Percentiles rank a stretch among this genome's conserved stretches.
These are phyloP conservation scores for Corchorus olitorius DNA, from an alignment of 345 rosid genomes.

Conservation along the genomic window DNA sequence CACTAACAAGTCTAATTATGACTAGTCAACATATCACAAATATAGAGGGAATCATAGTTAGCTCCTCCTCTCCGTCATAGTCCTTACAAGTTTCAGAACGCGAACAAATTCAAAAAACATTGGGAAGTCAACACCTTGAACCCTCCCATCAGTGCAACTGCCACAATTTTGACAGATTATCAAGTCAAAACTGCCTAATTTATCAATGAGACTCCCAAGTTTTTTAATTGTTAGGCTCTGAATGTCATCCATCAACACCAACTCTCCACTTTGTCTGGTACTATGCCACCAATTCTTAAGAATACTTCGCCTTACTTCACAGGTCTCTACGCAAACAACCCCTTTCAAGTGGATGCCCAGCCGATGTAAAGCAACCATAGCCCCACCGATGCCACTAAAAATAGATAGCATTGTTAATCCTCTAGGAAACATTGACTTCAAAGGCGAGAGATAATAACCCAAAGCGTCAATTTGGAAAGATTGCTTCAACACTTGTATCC, in stretches of 20 bases:
- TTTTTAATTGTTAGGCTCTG: constrained; percentile 57
- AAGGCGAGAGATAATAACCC: constrained; percentile 82
- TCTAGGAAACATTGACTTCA: constrained; percentile 63
- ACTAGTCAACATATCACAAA: background rate
- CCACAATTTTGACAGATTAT: constrained; percentile 75
- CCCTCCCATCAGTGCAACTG: constrained; percentile 21
- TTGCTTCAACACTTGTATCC: constrained; percentile 53
- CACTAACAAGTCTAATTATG: background rate
- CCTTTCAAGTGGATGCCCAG: constrained; percentile 74
- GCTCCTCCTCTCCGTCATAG: constrained; percentile 36
- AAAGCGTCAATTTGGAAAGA: constrained; percentile 85
- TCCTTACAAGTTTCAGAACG: constrained; percentile 62
- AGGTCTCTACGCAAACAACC: constrained; percentile 67
- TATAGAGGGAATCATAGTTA: too few species aligned
- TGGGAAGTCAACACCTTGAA: constrained; percentile 54
- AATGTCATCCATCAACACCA: constrained; percentile 73
- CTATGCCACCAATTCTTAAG: constrained; percentile 74
- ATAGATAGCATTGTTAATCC: constrained; percentile 78
- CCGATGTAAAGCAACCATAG: constrained; percentile 60
- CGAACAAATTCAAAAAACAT: constrained; percentile 79
- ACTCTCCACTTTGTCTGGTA: constrained; percentile 70
- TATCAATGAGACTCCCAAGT: constrained; percentile 47
- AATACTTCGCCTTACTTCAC: constrained; percentile 57
- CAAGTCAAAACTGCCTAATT: constrained; percentile 68
- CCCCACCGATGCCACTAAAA: constrained; percentile 84